Evolutionary conservation across 257 asterid genomes (phyloP).

Genomic region (Ballota nigra): DNA sequence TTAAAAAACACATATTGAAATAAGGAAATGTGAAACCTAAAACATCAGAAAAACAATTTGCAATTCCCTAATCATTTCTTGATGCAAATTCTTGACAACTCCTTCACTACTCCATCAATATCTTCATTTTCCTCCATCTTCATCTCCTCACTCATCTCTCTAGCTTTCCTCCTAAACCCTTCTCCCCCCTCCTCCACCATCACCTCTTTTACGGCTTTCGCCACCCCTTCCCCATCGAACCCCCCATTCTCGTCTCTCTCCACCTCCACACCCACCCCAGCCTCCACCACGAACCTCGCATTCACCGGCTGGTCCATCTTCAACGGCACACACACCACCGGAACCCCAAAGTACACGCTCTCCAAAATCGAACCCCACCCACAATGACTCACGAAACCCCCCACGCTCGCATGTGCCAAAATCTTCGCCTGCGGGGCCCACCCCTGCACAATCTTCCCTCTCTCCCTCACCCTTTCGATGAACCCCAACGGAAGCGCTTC

Average conservation of each 20-base stretch:
- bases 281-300: slow-evolving; percentile 30
- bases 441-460: slow-evolving; percentile 21
- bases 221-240: slow-evolving; percentile 30
- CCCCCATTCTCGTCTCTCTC: slow-evolving; percentile 30
- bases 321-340: slow-evolving; percentile 36
- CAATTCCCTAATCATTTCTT: too few species aligned
- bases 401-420: slow-evolving; percentile 13
- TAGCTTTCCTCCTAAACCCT: too few species aligned
- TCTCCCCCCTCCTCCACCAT: slow-evolving; percentile 10
- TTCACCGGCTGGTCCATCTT: slow-evolving; percentile 33
- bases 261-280: slow-evolving; percentile 37
- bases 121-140: too few species aligned
- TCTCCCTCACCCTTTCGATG: slow-evolving; percentile 23
- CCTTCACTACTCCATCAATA: too few species aligned
- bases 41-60: too few species aligned
- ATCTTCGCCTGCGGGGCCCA: slow-evolving; percentile 39
- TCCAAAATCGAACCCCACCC: slow-evolving; percentile 42
- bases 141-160: too few species aligned
- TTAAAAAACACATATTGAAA: too few species aligned
- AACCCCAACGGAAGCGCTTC: slow-evolving; percentile 29
- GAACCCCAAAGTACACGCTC: slow-evolving; percentile 36
- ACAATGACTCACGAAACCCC: slow-evolving; percentile 42
- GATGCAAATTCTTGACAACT: too few species aligned
- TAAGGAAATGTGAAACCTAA: too few species aligned
- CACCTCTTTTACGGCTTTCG: slow-evolving; percentile 23